These are phyloP conservation scores for Lavandula angustifolia DNA, from an alignment of 257 asterid species.

Conservation along the genomic window DNA sequence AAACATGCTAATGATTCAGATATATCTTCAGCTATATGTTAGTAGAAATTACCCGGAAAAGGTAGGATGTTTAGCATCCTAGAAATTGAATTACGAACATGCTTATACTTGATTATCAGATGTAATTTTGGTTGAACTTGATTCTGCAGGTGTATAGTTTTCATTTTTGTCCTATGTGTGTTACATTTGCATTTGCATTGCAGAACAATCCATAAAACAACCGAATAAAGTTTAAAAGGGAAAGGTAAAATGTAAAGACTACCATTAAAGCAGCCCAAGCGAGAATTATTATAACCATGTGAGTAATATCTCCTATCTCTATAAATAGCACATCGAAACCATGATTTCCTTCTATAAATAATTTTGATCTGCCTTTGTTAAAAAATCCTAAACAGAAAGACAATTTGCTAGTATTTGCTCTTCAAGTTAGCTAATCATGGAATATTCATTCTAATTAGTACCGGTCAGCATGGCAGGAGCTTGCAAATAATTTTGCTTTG, in stretches of 20 bases:
- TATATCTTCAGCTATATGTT: not conserved
- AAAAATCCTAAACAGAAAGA: not conserved
- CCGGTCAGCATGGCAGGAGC: slow-evolving; percentile 2
- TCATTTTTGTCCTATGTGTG: not conserved
- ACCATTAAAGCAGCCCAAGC: no score
- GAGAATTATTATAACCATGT: no score
- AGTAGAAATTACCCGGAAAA: not conserved
- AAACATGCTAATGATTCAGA: not conserved
- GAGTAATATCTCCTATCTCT: no score
- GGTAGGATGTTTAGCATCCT: not conserved
- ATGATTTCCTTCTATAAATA: not conserved
- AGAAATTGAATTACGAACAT: not conserved
- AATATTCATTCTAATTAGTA: not conserved
- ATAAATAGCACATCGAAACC: not conserved
- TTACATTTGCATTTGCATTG: not conserved
- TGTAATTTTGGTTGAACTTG: not conserved
- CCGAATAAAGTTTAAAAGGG: no score
- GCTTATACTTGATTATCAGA: not conserved
- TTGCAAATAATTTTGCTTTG: not conserved
- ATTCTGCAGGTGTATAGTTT: not conserved
- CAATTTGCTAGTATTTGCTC: no score
- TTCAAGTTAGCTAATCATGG: no score
- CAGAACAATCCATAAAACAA: no score
- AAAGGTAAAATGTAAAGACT: no score
- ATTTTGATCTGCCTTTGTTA: not conserved